Evolutionary conservation across 306 rosid genomes (phyloP), one percentile per base, ranked within the genome.

Genomic region (Canavalia ensiformis): DNA sequence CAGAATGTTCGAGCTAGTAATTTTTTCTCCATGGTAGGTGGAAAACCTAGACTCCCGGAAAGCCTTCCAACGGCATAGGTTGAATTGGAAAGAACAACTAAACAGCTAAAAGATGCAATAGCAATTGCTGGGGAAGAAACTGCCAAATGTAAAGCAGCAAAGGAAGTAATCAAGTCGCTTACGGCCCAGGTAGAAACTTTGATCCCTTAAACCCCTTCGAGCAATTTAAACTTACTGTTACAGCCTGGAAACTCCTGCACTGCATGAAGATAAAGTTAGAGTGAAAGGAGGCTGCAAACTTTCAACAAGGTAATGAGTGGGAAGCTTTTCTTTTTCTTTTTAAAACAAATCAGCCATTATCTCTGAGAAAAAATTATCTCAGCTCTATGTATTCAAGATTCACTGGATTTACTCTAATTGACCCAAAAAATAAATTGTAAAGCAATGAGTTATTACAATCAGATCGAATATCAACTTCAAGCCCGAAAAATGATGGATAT

Each of bases 91-190:
- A 89, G 96, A 88, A 90, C 92, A 74, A 87, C 94, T 74, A 95
- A 93, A 83, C 98, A 93, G 86, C 90, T 95, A 66, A 95, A 95
- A 84, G 99, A 95, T 84, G 99, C 97, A 78, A 86, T 87, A 85
- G 90, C 94, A 81, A 88, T 91, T 84, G 97, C 97, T 18, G 95
- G 88, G 77, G 99, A 91, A 69, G 99, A 93, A 91, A 85, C 97
- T 86, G 88, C 91, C 77, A 93, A 87, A 86, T 91, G 98, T 87
- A 95, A 91, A 86, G 96, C 91, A 30, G 99, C 99, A 81, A 95
- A 95, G 87, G 99, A 95, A 88, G 99, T 95, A 84, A 95, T 91
- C 88, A 94, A 91, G 86, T 95, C 99, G 1, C 99, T 95, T 79
- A 95, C 98, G 68, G 97, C 98, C 57, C 96, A 91, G 90, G 99